phyloP scores from a whole-genome alignment of 139 green algal genomes.

The Pleodorina starrii region DNA sequence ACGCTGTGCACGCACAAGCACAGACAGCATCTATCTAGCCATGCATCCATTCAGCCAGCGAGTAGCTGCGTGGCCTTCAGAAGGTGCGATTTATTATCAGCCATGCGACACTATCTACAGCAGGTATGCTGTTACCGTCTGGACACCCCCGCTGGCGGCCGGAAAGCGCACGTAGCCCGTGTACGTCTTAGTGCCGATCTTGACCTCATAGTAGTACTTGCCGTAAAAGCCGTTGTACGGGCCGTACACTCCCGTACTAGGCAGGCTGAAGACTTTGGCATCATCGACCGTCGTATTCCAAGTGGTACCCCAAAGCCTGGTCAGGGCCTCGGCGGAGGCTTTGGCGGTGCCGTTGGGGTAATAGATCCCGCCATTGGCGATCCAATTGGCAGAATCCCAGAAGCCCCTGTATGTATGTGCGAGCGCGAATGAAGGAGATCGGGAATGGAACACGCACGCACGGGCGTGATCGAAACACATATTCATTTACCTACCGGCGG shows the following conservation, averaged over 20 bases:
- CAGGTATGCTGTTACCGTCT: no score
- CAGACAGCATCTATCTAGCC: no score
- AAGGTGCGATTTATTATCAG: no score
- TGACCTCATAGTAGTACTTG: constrained; percentile 26
- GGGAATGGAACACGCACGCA: neutral
- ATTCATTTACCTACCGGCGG: no score
- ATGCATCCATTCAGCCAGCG: no score
- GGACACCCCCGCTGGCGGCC: no score
- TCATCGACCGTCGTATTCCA: constrained; percentile 7
- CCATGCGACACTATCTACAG: no score
- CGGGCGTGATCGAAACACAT: neutral
- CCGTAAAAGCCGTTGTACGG: constrained; percentile 26
- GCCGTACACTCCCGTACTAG: neutral
- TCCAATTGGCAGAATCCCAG: constrained; percentile 17
- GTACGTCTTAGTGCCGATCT: neutral
- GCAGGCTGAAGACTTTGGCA: neutral
- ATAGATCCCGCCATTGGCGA: constrained; percentile 13
- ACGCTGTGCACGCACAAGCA: no score
- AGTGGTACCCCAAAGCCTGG: neutral
- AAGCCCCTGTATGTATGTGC: neutral
- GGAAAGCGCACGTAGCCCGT: neutral
- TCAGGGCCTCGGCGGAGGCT: neutral
- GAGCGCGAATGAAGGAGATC: neutral
- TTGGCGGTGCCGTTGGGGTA: constrained; percentile 14
- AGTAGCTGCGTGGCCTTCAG: no score